Evolutionary conservation across 148 eudicot genomes (phyloP).

Genomic region (Amaranthus cruentus): DNA sequence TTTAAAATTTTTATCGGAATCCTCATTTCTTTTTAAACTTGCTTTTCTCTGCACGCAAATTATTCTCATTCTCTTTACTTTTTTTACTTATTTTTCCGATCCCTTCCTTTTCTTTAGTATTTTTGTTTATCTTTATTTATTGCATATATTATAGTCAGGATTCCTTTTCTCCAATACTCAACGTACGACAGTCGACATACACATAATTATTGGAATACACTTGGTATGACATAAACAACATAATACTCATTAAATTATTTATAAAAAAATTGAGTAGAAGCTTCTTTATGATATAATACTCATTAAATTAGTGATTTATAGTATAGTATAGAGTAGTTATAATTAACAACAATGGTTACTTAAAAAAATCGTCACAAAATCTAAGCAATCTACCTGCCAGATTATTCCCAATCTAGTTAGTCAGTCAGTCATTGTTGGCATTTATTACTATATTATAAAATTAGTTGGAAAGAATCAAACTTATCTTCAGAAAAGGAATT

Average conservation of each 20-base stretch:
- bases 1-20: neutral
- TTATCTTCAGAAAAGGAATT: slow-evolving; percentile 40
- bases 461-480: slow-evolving; percentile 37
- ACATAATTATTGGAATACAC: no score
- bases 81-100: no score
- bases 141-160: no score
- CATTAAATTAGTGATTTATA: neutral
- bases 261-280: slow-evolving; percentile 14
- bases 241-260: no score
- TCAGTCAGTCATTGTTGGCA: slow-evolving; percentile 21
- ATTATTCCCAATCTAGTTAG: slow-evolving; percentile 39
- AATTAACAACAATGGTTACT: slow-evolving; percentile 9
- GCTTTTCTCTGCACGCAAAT: slow-evolving; percentile 7
- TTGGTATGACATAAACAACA: no score
- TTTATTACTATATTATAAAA: slow-evolving; percentile 22
- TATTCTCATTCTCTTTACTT: no score
- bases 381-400: slow-evolving; percentile 46
- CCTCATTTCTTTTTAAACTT: neutral
- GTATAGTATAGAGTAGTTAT: no score
- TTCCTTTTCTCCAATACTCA: no score
- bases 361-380: slow-evolving; percentile 29
- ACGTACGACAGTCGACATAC: no score
- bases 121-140: no score
- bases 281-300: slow-evolving; percentile 19
- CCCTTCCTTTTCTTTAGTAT: no score